Evolutionary conservation across 257 asterid genomes (phyloP).

Genomic region (Striga asiatica): DNA sequence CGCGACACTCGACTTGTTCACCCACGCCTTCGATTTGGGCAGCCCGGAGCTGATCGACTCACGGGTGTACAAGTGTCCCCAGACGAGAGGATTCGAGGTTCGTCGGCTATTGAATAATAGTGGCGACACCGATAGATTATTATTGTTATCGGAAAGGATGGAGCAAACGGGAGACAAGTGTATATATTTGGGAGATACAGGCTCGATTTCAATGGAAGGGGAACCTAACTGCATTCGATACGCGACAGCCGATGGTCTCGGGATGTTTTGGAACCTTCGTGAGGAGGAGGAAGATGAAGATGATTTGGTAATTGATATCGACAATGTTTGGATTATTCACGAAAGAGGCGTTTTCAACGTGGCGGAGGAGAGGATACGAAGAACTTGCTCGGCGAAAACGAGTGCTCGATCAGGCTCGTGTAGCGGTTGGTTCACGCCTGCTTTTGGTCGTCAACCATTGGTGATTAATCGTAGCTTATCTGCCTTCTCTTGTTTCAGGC

Average conservation of each 20-base stretch:
- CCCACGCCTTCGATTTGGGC: neutral
- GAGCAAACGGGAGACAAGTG: neutral
- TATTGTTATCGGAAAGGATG: neutral
- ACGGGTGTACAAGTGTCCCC: neutral
- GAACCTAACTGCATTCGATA: neutral
- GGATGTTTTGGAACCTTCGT: neutral
- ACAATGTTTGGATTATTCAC: neutral
- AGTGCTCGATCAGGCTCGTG: neutral
- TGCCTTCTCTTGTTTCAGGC: too few relatives aligned
- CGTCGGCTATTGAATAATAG: too few relatives aligned
- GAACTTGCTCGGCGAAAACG: neutral
- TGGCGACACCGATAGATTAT: neutral
- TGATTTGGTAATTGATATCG: neutral
- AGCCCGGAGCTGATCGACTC: neutral
- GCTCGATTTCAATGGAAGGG: neutral
- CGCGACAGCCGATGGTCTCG: neutral
- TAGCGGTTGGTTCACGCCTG: constrained; percentile 13
- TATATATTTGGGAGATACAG: neutral
- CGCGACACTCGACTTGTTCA: neutral
- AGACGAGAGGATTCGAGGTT: constrained; percentile 4
- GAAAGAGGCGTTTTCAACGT: neutral
- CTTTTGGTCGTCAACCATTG: too few relatives aligned
- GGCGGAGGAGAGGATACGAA: neutral
- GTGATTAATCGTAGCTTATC: too few relatives aligned
- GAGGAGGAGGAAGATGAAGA: neutral